phyloP scores from a whole-genome alignment of 108 stramenopile genomes.

The Discostella stelligeroides region DNA sequence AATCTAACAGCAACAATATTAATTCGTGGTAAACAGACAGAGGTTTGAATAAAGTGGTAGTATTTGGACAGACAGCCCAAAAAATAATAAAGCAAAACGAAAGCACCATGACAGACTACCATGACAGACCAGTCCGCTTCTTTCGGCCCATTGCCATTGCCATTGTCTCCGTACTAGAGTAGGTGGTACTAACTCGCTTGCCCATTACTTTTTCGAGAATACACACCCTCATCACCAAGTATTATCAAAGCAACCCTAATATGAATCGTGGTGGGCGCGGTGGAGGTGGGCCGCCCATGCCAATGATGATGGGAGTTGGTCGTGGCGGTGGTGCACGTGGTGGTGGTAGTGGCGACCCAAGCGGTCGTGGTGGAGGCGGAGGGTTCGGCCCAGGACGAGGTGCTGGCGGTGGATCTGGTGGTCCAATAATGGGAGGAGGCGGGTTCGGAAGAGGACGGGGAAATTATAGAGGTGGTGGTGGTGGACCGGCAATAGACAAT shows the following conservation, averaged over 20 bases:
- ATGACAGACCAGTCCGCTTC: too few species aligned
- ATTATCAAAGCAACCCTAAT: not conserved
- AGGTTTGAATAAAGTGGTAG: too few species aligned
- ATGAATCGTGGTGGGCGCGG: slow-evolving; percentile 10
- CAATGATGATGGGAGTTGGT: not conserved
- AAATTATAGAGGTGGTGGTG: not conserved
- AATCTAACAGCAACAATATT: too few species aligned
- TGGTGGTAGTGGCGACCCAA: slow-evolving; percentile 1
- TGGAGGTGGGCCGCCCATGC: not conserved
- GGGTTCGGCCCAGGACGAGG: not conserved
- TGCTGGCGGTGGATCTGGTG: not conserved
- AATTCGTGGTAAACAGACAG: too few species aligned
- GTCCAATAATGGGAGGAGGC: not conserved
- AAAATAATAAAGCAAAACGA: too few species aligned
- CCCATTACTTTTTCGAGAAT: too few species aligned
- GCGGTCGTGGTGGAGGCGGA: not conserved
- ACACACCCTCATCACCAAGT: too few species aligned
- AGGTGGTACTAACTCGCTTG: too few species aligned
- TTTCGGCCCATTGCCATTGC: too few species aligned
- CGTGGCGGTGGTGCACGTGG: not conserved
- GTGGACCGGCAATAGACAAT: not conserved
- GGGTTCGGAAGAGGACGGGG: not conserved
- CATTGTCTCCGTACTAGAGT: too few species aligned
- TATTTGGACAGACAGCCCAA: too few species aligned
- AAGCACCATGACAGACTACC: too few species aligned